Evolutionary conservation across 805 yeast genomes (phyloP), one percentile per base, ranked within the genome.

Genomic region (Alloascoidea africana): DNA sequence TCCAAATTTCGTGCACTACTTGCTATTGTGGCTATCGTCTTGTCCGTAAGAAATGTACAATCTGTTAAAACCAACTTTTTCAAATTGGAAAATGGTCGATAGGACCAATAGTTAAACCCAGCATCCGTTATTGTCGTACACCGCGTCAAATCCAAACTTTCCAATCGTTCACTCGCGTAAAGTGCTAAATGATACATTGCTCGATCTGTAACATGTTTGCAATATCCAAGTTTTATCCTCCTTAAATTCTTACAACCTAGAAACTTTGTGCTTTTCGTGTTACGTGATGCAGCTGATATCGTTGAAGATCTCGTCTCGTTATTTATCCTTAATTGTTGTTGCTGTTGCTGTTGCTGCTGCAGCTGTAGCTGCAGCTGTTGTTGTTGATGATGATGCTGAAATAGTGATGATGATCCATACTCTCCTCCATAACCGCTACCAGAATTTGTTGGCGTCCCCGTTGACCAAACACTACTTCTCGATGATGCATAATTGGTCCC

Each of bases 41-140:
- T 65, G 49, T 80, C 87, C 0, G 80, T 70, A 36, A 81, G 56
- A 48, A 76, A 80, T 0, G 87, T 78, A 52, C 91, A 81, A 51
- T 81, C 91, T 44, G 75, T 68, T 42, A 81, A 55, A 18, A 71
- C 65, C 36, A 81, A 55, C 38, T 58, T 62, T 42, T 55, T 63
- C 46, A 81, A 56, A 14, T 62, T 62, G 1, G 76, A 69, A 46
- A 80, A 77, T 18, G 62, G 63, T 14, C 63, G 59, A 46, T 65
- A 65, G 0, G 76, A 59, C 86, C 87, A 81, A 46, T 62, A 67
- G 16, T 69, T 62, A 50, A 77, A 81, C 1, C 89, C 91, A 34
- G 63, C 62, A 55, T 81, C 91, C 2, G 87, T 78, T 23, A 81
- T 76, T 2, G 85, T 70, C 16, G 87, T 80, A 52, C 91, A 81